Base-by-base conservation (phyloP, 352 stramenopile species). In the Phytopythium delawarense region DNA sequence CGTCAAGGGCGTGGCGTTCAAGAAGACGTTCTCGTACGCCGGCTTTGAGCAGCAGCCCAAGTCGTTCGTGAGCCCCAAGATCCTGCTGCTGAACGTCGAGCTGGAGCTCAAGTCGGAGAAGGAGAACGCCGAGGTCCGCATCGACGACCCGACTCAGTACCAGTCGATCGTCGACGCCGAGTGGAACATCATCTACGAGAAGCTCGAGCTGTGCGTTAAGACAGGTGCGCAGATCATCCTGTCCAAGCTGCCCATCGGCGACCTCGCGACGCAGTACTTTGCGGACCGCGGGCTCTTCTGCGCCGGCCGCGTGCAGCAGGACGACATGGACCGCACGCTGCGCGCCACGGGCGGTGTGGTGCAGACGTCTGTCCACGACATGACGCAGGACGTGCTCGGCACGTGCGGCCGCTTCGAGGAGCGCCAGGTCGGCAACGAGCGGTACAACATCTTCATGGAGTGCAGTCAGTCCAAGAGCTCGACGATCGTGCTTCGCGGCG, bases 11-110 rank as follows among this genome's bases (percentile, higher is more conserved):
- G 97, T 99, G 4, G 97, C 97, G 4, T 99, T 99, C 85, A 98
- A 99, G 80, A 99, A 99, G 80, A 99, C 97, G 28, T 99, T 99
- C 72, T 98, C 91, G 57, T 99, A 99, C 74, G 97, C 97, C 9
- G 97, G 97, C n/a, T 99, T 99, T 70, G 97, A 99, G 80, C 97
- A 99, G 88, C 98, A 99, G 90, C 97, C 97, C 46, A 99, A 99
- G 82, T 88, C 87, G 55, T 99, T 99, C 71, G 71, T 78, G 18
- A 92, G 98, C 78, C 96, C 97, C 1, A 98, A 98, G 70, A 97
- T 99, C 55, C 70, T 99, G 48, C 76, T 99, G 32, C 75, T 99
- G 35, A 99, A 99, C 75, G 96, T 99, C 12, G 97, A 99, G 77
- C 75, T 99, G 37, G 97, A 99, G 81, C 87, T 99, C 57, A 99